Conservation (phyloP, 179 eudicot species). For the Silene noctiflora region DNA sequence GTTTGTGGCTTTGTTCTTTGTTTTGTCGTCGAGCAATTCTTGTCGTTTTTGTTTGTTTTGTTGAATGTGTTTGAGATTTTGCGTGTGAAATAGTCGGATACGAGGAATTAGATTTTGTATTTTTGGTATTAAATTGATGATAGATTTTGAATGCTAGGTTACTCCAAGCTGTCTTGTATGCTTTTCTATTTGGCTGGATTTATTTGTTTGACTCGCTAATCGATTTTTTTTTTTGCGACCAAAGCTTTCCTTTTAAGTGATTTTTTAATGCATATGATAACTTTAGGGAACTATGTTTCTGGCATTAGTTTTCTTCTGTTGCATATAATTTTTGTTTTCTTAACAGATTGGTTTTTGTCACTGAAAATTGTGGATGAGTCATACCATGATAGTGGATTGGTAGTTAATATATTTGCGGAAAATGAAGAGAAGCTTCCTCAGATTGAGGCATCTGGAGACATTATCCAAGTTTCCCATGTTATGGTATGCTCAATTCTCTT, state of each 20-base stretch:
- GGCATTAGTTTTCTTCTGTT: background rate
- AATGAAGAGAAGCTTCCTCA: conserved; percentile 59
- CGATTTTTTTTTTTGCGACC: background rate
- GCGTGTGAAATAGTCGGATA: background rate
- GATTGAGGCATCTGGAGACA: conserved; percentile 58
- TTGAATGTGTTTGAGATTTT: background rate
- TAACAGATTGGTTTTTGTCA: conserved; percentile 68
- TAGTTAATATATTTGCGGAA: conserved; percentile 63
- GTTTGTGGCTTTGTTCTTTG: background rate
- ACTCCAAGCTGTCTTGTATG: background rate
- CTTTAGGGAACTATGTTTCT: background rate
- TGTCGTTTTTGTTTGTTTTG: no score
- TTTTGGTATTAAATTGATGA: background rate
- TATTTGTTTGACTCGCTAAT: background rate
- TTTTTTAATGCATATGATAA: background rate
- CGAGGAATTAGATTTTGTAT: no score
- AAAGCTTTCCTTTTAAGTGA: background rate
- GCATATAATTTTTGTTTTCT: conserved; percentile 10
- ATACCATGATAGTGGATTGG: conserved; percentile 47
- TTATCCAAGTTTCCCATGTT: conserved; percentile 54
- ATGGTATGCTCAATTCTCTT: conserved; percentile 40
- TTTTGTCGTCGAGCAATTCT: background rate
- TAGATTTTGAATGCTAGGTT: conserved; percentile 22
- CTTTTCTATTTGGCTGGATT: background rate
- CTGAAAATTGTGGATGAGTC: conserved; percentile 68